A percentile compares a stretch with the other conserved stretches of the same genome.
phyloP scores from a whole-genome alignment of 2,329 filamentous ascomycete genomes.

The Colletotrichum sublineola region DNA sequence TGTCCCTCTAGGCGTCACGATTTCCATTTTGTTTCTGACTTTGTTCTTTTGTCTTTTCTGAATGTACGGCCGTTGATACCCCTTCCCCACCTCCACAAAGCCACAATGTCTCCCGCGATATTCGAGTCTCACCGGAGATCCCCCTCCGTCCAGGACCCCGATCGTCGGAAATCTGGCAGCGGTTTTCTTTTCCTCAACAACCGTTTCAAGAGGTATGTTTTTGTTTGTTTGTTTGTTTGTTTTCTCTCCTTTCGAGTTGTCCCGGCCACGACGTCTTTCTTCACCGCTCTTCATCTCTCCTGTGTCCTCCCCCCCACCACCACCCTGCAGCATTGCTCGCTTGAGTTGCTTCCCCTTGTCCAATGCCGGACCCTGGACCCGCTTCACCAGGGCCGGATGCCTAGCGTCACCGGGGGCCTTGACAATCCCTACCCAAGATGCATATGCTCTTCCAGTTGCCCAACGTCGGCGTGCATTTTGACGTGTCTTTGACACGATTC shows the following conservation, averaged over 20 bases:
- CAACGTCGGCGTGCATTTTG: conserved; percentile 32
- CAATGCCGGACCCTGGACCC: conserved; percentile 35
- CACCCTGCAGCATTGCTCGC: conserved; percentile 21
- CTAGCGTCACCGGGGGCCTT: conserved; percentile 27
- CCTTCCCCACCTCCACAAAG: background rate
- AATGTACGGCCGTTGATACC: conserved; percentile 38
- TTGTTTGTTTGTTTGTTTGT: conserved; percentile 25
- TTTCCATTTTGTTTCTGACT: conserved; percentile 17
- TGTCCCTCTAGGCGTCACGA: conserved; percentile 22
- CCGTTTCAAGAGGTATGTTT: conserved; percentile 39
- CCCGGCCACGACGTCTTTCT: conserved; percentile 21
- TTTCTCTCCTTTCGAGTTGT: conserved; percentile 22
- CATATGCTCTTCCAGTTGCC: conserved; percentile 5
- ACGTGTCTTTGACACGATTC: conserved; percentile 34
- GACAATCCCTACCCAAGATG: conserved; percentile 20
- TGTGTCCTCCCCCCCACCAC: conserved; percentile 1
- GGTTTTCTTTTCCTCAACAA: conserved; percentile 41
- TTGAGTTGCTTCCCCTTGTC: conserved; percentile 21
- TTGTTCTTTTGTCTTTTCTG: conserved; percentile 16
- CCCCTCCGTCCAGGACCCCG: conserved; percentile 19
- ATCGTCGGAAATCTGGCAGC: conserved; percentile 38
- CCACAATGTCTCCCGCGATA: conserved; percentile 38
- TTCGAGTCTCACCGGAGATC: conserved; percentile 33
- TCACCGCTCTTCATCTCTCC: conserved; percentile 38
- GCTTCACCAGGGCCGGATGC: conserved; percentile 28